Base-by-base conservation (phyloP, 768 basidiomycete genomes). In the Rhizopogon salebrosus region DNA sequence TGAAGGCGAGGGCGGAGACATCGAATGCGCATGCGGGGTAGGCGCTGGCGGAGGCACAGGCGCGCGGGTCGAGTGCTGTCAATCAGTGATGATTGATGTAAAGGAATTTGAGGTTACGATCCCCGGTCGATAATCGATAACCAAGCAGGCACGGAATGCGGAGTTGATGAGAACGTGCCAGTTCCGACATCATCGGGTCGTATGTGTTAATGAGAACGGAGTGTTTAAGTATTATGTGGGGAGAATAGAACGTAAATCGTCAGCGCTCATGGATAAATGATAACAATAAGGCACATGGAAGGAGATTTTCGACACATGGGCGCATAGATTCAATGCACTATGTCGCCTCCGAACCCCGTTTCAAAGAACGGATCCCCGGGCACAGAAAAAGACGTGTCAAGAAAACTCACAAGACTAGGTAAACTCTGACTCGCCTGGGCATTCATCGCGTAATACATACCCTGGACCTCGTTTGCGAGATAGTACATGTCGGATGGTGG, bases 351-450 rank as follows among this genome's bases (percentile, higher is more conserved):
- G 11, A 45, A 26, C 13, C 43, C 43, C 13, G 13, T 27, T 16
- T 10, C 22, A 22, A 46, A 16, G 26, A 18, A 36, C 38, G 3
- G n/a, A n/a, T n/a, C n/a, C 23, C 9, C 29, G 11, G n/a, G 29
- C 46, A 2, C 16, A 51, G 43, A 31, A 31, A 35, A 4, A 39
- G 31, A 48, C 40, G 20, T 6, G 20, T 5, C 7, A 49, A 27
- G 23, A 42, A 35, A 13, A 67, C 65, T 56, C 26, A 66, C 65
- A 2, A 67, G 55, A 0, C 64, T 62, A n/a, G 67, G 56, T n/a
- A 59, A 13, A 14, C 59, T 61, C 37, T 37, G 60, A 40, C 41
- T 54, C 10, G 52, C 51, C n/a, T 51, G 67, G 11, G 31, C 14
- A 34, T 34, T 46, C 18, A 40, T 26, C 26, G 53, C 41, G 43